phyloP scores from a whole-genome alignment of 73 alveolate species.

The Stentor coeruleus region DNA sequence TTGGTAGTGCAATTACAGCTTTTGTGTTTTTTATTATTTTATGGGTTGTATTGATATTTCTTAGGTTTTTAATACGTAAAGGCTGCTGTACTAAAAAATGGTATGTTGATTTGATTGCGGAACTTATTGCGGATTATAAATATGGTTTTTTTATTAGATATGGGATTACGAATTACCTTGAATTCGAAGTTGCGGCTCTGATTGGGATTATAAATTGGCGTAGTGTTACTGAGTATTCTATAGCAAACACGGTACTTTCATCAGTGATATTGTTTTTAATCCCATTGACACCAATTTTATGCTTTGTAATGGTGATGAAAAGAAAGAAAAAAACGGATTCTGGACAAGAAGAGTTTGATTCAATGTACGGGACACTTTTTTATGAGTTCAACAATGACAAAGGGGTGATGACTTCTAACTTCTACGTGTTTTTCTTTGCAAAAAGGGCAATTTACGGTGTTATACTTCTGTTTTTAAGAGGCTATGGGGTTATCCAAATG shows the following conservation, averaged over 20 bases:
- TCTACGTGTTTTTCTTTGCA: neutral
- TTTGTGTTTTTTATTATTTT: neutral
- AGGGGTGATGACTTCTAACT: slow-evolving; percentile 17
- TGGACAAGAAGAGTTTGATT: neutral
- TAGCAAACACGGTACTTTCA: neutral
- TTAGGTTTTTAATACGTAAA: neutral
- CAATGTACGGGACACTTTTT: neutral
- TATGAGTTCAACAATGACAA: slow-evolving; percentile 21
- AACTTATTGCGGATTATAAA: neutral
- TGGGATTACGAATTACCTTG: neutral
- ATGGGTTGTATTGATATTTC: neutral
- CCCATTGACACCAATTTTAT: neutral
- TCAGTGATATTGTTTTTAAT: neutral
- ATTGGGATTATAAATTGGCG: neutral
- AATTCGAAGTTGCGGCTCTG: neutral
- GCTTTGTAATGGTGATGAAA: neutral
- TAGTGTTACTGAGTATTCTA: neutral
- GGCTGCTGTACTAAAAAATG: neutral
- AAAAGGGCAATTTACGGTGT: neutral
- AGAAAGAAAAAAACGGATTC: neutral
- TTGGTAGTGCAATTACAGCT: neutral
- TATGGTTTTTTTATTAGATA: neutral
- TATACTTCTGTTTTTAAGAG: neutral
- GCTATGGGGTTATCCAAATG: neutral
- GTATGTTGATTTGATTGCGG: neutral